phyloP scores from a whole-genome alignment of 202 grass and related monocot genomes.

The Dendrocalamus latiflorus region DNA sequence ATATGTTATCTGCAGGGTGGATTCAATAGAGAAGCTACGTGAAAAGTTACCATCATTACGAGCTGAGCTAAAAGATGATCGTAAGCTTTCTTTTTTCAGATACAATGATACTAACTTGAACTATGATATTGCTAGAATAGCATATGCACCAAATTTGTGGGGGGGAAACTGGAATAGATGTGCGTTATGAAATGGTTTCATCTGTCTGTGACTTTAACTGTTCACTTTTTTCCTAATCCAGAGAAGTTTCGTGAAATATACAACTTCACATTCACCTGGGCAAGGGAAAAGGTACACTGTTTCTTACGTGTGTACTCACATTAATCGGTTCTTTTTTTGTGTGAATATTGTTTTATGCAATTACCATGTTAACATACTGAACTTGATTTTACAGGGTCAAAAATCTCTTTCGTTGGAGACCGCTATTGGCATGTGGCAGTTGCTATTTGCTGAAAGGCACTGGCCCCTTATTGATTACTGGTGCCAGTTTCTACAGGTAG shows the following conservation, averaged over 20 bases:
- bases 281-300: slow-evolving; percentile 75
- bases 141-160: neutral
- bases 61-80: slow-evolving; percentile 87
- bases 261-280: slow-evolving; percentile 94
- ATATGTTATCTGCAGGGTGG: slow-evolving; percentile 56
- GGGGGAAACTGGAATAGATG: no score
- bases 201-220: neutral
- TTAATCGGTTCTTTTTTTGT: no score
- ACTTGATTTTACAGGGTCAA: slow-evolving; percentile 65
- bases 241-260: slow-evolving; percentile 98
- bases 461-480: slow-evolving; percentile 90
- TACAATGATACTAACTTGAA: no score
- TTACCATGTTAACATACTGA: neutral
- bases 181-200: no score
- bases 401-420: slow-evolving; percentile 94
- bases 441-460: slow-evolving; percentile 86
- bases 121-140: no score
- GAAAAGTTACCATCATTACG: slow-evolving; percentile 81
- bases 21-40: slow-evolving; percentile 84
- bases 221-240: slow-evolving; percentile 36
- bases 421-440: slow-evolving; percentile 96
- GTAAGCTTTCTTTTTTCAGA: slow-evolving; percentile 38
- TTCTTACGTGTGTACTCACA: neutral
- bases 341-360: neutral
- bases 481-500: slow-evolving; percentile 94